These are phyloP conservation scores for Saxispiralis lemnorum DNA, from an alignment of 495 filamentous ascomycete species.

Conservation along the genomic window DNA sequence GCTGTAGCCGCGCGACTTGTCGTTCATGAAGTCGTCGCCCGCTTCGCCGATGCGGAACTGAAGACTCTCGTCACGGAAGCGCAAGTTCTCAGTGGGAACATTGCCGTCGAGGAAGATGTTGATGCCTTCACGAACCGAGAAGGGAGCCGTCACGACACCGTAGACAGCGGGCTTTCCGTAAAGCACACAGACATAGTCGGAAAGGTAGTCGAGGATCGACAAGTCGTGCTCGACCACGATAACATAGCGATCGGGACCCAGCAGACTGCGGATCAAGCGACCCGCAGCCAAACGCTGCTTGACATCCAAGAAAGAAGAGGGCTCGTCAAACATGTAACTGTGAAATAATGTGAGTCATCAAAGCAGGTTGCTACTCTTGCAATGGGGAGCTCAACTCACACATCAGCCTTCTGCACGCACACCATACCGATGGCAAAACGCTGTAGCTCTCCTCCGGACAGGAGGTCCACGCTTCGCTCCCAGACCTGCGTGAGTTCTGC, in stretches of 20 bases:
- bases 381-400: constrained; percentile 36
- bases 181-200: constrained; percentile 92
- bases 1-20: constrained; percentile 65
- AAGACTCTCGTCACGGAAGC: constrained; percentile 91
- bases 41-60: constrained; percentile 91
- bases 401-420: constrained; percentile 90
- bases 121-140: constrained; percentile 96
- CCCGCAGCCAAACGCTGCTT: constrained; percentile 91
- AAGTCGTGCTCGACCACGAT: constrained; percentile 98
- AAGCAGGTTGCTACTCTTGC: background rate
- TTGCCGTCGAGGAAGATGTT: constrained; percentile 98
- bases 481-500: constrained; percentile 69
- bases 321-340: constrained; percentile 98
- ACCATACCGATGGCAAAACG: constrained; percentile 90
- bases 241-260: constrained; percentile 80
- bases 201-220: constrained; percentile 92
- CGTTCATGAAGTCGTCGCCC: constrained; percentile 72
- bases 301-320: constrained; percentile 94
- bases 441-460: constrained; percentile 95
- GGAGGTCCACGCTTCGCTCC: constrained; percentile 68
- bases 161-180: constrained; percentile 92
- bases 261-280: constrained; percentile 73
- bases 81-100: constrained; percentile 93
- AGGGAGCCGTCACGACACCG: constrained; percentile 91
- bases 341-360: background rate